Conservation (phyloP, 106 monocot species). For the Allium cepa region DNA sequence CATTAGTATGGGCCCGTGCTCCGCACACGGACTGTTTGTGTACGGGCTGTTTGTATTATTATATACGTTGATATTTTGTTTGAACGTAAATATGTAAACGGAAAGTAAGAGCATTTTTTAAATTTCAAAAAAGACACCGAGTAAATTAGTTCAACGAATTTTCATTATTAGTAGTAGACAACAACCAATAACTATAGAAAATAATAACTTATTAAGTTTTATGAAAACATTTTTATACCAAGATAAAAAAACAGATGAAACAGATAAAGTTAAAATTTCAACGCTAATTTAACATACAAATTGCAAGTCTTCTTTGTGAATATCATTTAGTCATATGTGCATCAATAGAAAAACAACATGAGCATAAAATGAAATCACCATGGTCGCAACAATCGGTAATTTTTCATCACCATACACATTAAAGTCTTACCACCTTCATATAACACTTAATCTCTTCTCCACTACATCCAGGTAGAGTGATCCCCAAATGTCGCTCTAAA, state of each 20-base stretch:
- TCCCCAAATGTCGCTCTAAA: no score
- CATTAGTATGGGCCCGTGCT: no score
- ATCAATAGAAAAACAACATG: no score
- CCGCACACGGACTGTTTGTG: no score
- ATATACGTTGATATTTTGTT: no score
- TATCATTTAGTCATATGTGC: slow-evolving; percentile 64
- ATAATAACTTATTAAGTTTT: background rate
- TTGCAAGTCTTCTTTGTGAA: slow-evolving; percentile 99
- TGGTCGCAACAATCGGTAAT: background rate
- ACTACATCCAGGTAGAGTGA: slow-evolving; percentile 73
- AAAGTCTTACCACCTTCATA: slow-evolving; percentile 69
- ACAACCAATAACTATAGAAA: background rate
- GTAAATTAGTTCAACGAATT: background rate
- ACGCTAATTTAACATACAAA: no score
- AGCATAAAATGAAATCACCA: background rate
- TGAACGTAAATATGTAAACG: no score
- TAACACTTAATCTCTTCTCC: slow-evolving; percentile 93
- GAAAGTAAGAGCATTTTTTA: no score
- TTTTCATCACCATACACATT: background rate
- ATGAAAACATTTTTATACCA: background rate
- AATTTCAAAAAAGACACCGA: no score
- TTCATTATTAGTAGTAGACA: no score
- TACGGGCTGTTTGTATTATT: no score
- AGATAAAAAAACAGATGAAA: background rate
- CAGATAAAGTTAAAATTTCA: no score